A percentile compares a stretch with the other conserved stretches of the same genome.
These are phyloP conservation scores for Cystobasidium slooffiae DNA, from an alignment of 1,284 basidiomycete species.

Conservation along the genomic window DNA sequence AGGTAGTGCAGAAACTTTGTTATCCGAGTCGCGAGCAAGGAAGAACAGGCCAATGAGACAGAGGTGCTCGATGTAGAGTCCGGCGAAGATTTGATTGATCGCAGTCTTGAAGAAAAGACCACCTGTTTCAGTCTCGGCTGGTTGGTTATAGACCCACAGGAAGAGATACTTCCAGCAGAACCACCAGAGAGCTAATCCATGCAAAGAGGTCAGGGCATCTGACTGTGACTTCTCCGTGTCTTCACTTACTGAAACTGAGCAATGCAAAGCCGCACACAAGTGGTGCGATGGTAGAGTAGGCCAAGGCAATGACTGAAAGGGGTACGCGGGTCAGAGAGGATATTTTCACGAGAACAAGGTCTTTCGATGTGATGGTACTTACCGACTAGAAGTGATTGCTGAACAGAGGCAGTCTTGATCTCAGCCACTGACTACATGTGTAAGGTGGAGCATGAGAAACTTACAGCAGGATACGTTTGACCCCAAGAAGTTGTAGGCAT, in stretches of 20 bases:
- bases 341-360: too few relatives aligned
- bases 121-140: constrained; percentile 77
- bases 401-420: neutral
- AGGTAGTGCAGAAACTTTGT: constrained; percentile 66
- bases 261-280: constrained; percentile 90
- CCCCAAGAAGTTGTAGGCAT: constrained; percentile 77
- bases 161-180: constrained; percentile 72
- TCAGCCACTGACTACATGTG: neutral
- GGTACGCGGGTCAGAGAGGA: too few relatives aligned
- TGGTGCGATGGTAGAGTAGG: constrained; percentile 89
- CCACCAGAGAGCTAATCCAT: constrained; percentile 71
- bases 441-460: neutral
- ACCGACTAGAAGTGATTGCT: constrained; percentile 34
- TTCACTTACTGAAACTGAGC: constrained; percentile 66
- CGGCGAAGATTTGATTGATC: constrained; percentile 90
- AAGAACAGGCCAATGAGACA: constrained; percentile 87
- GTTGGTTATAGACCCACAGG: constrained; percentile 68
- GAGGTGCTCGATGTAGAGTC: constrained; percentile 72
- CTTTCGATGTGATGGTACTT: too few relatives aligned
- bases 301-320: constrained; percentile 57
- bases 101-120: constrained; percentile 96
- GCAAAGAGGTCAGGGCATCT: neutral
- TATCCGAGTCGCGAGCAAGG: constrained; percentile 67
- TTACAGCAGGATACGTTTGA: constrained; percentile 62
- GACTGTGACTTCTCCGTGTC: too few relatives aligned